Evolutionary conservation across 441 rosid species (phyloP), one percentile per base, ranked within the genome.

Genomic region (Corymbia citriodora): DNA sequence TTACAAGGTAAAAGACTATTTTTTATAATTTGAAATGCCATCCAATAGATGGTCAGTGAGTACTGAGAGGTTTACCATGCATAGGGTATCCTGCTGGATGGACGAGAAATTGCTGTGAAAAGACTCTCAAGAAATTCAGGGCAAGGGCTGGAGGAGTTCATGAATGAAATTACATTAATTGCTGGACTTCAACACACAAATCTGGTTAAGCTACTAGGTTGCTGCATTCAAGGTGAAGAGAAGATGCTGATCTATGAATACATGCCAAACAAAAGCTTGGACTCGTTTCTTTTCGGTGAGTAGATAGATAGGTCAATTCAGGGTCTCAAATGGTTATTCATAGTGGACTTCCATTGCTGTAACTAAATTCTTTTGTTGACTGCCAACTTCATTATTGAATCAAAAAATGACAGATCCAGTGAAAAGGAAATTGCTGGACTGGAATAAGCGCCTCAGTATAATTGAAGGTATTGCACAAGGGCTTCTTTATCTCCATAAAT

Each of bases 171-270:
- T 29, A 88, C 90, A 40, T 85, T 90, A 57, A 92, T 90, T 2
- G 91, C 92, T 6, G 89, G 88, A 27, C 93, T 92, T 16, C 93
- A 92, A 55, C 91, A 92, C 86, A 89, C 81, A 79, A 90, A 92
- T 86, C 89, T 92, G 4, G 91, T 92, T 55, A 88, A 70, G 87
- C 89, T 92, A 36, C 45, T 92, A 5, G 90, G 92, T 82, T 90
- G 91, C 87, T 92, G 92, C 82, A 27, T 87, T 23, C 88, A 92
- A 88, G 87, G 88, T n/a, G 93, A 90, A 48, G 93, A 92, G 87
- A 92, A 92, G 63, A 82, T 92, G 88, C 87, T 90, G 18, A 88
- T 88, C 48, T 90, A 88, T 31, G 91, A 90, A 50, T 86, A 88
- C 55, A 74, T 92, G 90, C 55, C 85, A n/a, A 88, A 90, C 25